Percentiles rank a stretch among this genome's conserved stretches.
phyloP scores from a whole-genome alignment of 768 basidiomycete species.

The Phlebiopsis gigantea region DNA sequence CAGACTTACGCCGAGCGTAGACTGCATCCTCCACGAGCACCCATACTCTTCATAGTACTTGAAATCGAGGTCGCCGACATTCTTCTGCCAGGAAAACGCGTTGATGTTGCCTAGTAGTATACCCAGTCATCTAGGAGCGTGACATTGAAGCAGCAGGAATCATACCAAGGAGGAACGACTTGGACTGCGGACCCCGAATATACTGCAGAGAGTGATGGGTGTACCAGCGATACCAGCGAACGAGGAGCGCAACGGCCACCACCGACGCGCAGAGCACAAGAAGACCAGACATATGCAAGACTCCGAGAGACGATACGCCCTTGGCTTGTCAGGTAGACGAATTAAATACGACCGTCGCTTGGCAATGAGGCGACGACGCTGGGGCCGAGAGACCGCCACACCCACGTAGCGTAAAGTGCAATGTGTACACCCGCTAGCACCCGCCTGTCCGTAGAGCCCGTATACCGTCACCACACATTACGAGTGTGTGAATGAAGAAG shows the following conservation, averaged over 20 bases:
- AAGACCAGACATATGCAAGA: neutral
- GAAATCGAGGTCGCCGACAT: constrained; percentile 28
- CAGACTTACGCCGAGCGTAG: constrained; percentile 15
- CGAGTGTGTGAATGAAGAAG: too few relatives aligned
- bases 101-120: constrained; percentile 23
- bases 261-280: neutral
- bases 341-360: too few relatives aligned
- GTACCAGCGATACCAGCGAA: constrained; percentile 1
- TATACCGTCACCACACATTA: too few relatives aligned
- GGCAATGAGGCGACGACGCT: too few relatives aligned
- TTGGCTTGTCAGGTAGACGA: too few relatives aligned
- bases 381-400: too few relatives aligned
- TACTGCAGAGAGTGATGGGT: neutral
- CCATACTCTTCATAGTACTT: constrained; percentile 25
- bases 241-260: neutral
- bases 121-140: neutral
- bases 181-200: neutral
- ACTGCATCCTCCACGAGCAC: constrained; percentile 17
- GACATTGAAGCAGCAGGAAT: neutral
- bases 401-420: too few relatives aligned
- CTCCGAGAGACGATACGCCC: too few relatives aligned
- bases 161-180: neutral
- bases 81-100: constrained; percentile 17
- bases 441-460: too few relatives aligned
- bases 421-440: too few relatives aligned